Evolutionary conservation across 2,329 filamentous ascomycete species (phyloP), one percentile per base, ranked within the genome.

Genomic region (Phialophora expanda): DNA sequence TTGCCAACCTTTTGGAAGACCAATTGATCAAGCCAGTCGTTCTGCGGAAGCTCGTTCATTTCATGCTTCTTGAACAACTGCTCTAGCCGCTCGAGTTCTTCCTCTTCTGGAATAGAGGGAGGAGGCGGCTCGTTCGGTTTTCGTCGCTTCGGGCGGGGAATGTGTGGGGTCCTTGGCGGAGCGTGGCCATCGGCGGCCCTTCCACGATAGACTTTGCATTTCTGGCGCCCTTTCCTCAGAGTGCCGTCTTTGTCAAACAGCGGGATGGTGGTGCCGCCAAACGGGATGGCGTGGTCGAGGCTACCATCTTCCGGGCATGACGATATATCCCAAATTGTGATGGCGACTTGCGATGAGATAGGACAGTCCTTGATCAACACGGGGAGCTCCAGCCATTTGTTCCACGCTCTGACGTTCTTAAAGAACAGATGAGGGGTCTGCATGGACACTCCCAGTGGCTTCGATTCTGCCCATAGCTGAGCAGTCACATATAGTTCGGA

Each of bases 21-120:
- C 72, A 98, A 85, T 74, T 95, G 91, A 76, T 99, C 95, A 51
- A 99, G 85, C 96, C 95, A 99, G 73, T 96, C 92, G 56, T 97
- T 90, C 17, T 93, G 87, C 0, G 92, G 89, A 28, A 99, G 94
- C 76, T 99, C 95, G 20, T 93, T 93, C 90, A 97, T 96, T 76
- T 99, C 96, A 75, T 98, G 95, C 78, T 97, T 96, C 79, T 99
- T 99, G 76, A 99, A 90, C 24, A 98, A 78, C 61, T 88, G 89
- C 75, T 98, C 93, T 71, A 99, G 85, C 20, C 95, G 85, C 73
- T 97, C 93, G 68, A 97, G 85, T 78, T 99, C 95, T 61, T 92
- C 88, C 66, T 96, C 88, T 71, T 89, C 89, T 64, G 90, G 87
- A n/a, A 86, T 80, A 0, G 81, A 76, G 1, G 83, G 80, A 1